Evolutionary conservation across 352 stramenopile species (phyloP).

Genomic region (Phytophthora uliginosa): DNA sequence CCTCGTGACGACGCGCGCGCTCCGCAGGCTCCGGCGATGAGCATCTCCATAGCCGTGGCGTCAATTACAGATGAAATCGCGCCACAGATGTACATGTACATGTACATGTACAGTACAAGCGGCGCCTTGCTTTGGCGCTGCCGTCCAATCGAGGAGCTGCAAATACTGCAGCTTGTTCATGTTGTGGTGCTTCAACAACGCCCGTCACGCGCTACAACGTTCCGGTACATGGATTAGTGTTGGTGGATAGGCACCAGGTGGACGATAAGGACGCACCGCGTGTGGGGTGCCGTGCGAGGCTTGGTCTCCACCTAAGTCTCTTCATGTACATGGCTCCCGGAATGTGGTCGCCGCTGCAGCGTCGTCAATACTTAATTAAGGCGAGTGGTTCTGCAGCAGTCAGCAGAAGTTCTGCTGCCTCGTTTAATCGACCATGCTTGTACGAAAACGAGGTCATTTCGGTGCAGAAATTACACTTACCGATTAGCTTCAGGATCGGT

Average conservation of each 20-base stretch:
- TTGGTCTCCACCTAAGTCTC: constrained; percentile 9
- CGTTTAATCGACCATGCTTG: constrained; percentile 12
- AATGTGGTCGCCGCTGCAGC: constrained; percentile 12
- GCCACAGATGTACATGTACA: not conserved
- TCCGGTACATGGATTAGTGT: not conserved
- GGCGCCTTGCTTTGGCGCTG: not conserved
- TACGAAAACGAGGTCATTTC: constrained; percentile 26
- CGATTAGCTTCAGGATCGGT: constrained; percentile 18
- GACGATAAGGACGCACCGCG: constrained; percentile 29
- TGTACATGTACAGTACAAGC: not conserved
- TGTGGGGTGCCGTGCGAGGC: not conserved
- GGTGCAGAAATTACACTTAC: constrained; percentile 17
- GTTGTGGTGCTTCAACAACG: constrained; percentile 17
- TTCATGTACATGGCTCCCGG: not conserved
- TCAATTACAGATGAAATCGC: constrained; percentile 2
- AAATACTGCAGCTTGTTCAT: constrained; percentile 9
- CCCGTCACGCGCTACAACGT: constrained; percentile 20
- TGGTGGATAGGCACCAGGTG: constrained; percentile 24
- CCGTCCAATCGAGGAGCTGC: constrained; percentile 32
- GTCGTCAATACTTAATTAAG: not conserved
- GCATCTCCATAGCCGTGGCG: constrained; percentile 16
- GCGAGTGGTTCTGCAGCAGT: not conserved
- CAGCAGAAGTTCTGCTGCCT: not conserved
- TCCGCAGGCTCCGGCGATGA: not conserved
- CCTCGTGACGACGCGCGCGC: constrained; percentile 20